These are phyloP conservation scores for Cladosporium halotolerans DNA, from an alignment of 2,329 filamentous ascomycete species.

Conservation along the genomic window DNA sequence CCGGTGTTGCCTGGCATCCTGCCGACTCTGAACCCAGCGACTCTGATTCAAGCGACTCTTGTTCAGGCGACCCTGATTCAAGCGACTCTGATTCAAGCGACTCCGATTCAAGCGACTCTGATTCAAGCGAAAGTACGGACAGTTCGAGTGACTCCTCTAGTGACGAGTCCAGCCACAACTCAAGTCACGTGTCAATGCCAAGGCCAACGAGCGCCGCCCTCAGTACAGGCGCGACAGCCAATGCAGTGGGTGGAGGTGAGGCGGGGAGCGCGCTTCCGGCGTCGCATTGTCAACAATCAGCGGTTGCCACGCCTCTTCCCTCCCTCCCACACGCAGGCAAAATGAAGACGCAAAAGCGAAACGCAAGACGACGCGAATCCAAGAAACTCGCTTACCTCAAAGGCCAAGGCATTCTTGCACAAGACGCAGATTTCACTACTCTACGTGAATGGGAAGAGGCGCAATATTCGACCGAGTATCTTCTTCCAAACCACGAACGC, in stretches of 20 bases:
- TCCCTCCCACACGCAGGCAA: slow-evolving; percentile 35
- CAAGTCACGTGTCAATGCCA: slow-evolving; percentile 12
- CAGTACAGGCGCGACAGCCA: too few relatives aligned
- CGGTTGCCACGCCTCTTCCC: not conserved
- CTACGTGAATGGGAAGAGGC: slow-evolving; percentile 28
- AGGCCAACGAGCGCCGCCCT: not conserved
- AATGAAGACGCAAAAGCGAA: slow-evolving; percentile 48
- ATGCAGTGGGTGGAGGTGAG: too few relatives aligned
- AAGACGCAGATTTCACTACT: slow-evolving; percentile 46
- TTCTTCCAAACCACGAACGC: not conserved
- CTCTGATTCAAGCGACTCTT: not conserved
- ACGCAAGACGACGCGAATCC: slow-evolving; percentile 46
- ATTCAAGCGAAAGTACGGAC: slow-evolving; percentile 3
- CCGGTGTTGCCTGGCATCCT: not conserved
- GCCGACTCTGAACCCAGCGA: not conserved
- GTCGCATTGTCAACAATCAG: too few relatives aligned
- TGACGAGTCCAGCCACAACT: slow-evolving; percentile 13
- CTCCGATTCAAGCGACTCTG: slow-evolving; percentile 9
- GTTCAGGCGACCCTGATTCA: not conserved
- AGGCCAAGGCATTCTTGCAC: slow-evolving; percentile 39
- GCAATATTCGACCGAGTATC: slow-evolving; percentile 24
- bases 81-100: not conserved
- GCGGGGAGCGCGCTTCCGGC: too few relatives aligned
- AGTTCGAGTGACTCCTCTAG: slow-evolving; percentile 13
- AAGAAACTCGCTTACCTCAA: slow-evolving; percentile 49